Base-by-base conservation (phyloP, 345 rosid genomes). In the Anastatica hierochuntica region DNA sequence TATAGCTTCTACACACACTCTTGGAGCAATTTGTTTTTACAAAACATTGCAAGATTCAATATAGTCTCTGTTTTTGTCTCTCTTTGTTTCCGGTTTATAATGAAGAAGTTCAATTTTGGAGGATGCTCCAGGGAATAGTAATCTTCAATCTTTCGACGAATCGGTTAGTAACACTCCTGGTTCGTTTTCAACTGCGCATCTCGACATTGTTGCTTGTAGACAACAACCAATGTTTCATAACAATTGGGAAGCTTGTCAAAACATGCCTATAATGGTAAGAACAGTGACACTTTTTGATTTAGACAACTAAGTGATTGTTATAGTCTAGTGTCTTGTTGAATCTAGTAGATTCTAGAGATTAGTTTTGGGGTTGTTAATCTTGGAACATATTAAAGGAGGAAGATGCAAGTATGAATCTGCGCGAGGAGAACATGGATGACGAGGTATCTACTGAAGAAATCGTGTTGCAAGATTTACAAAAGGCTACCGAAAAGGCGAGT, bases 401-500 rank as follows among this genome's bases (percentile, higher is more conserved):
- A 8, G 59, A 46, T 23, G 10, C 6, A 26, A 37, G 43, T 6
- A 21, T 66, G 65, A 58, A 54, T 48, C 52, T 49, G 42, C 23
- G 35, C 15, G 44, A 58, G 37, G 71, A 74, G 40, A 48, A 43
- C 51, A 60, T 24, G 43, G 74, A 58, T 33, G 76, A 73, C 41
- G 76, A 73, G 58, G 48, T 56, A 33, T 71, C 92, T 36, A 27
- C 72, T 0, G 95, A 84, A 72, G 84, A 78, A 71, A 66, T 76
- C 6, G 85, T 74, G 33, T 53, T 90, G 62, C 77, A 66, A 60
- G 92, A 87, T 53, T 76, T 90, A 45, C 78, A 76, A 23, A 73
- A 52, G 46, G 92, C 77, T 75, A 65, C 71, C 67, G 41, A 74
- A 56, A 80, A 72, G 82, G 98, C 83, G 36, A 58, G 38, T 41